Evolutionary conservation across 768 basidiomycete species (phyloP).

Genomic region (Boletus eberwhitei): DNA sequence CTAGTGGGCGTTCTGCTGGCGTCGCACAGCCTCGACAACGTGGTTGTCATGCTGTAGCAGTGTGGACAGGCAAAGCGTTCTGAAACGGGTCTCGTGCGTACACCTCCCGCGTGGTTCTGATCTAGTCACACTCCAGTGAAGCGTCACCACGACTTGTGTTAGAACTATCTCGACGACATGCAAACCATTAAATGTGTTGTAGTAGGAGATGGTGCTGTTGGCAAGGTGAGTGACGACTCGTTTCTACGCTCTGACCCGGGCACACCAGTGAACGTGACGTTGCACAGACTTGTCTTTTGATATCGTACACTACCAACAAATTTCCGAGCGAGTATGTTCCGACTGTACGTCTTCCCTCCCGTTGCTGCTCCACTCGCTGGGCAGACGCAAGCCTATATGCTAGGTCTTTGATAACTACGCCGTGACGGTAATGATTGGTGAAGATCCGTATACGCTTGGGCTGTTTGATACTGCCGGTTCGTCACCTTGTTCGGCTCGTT

Average conservation of each 20-base stretch:
- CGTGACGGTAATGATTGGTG: conserved; percentile 99
- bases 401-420: conserved; percentile 98
- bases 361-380: conserved; percentile 1
- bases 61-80: conserved; percentile 13
- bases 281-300: conserved; percentile 85
- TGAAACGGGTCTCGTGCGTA: conserved; percentile 27
- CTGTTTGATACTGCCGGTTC: conserved; percentile 97
- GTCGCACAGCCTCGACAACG: conserved; percentile 24
- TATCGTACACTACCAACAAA: conserved; percentile 97
- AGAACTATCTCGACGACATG: conserved; percentile 45
- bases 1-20: conserved; percentile 9
- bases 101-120: conserved; percentile 19
- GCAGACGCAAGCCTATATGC: conserved; percentile 18
- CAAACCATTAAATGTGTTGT: conserved; percentile 98
- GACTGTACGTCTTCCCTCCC: conserved; percentile 59
- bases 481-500: conserved; percentile 29
- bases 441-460: conserved; percentile 97
- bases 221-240: conserved; percentile 67
- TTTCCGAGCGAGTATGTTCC: conserved; percentile 99
- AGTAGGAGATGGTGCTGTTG: conserved; percentile 96
- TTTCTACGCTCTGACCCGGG: not conserved
- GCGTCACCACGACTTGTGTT: conserved; percentile 14
- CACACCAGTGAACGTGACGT: conserved; percentile 3
- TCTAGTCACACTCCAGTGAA: conserved; percentile 8
- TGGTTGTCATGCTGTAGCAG: conserved; percentile 32